These are phyloP conservation scores for Iris pallida DNA, from an alignment of 116 monocot genomes.

Conservation along the genomic window DNA sequence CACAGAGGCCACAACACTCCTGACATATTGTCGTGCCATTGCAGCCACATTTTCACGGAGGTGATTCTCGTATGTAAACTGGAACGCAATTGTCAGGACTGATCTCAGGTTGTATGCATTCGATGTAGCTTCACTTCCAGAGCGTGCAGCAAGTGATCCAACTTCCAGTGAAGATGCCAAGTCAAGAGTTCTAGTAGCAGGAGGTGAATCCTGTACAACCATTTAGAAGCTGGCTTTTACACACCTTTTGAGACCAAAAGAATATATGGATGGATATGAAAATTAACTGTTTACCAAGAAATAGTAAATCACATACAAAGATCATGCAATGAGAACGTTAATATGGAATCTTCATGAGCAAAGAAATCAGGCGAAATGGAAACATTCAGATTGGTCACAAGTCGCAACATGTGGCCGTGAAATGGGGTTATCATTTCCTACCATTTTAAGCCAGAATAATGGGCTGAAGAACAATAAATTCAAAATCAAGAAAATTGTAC, in stretches of 20 bases:
- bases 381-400: too few relatives aligned
- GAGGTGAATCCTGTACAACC: constrained; percentile 43
- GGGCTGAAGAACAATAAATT: too few relatives aligned
- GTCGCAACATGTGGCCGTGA: too few relatives aligned
- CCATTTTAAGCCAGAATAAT: too few relatives aligned
- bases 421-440: too few relatives aligned
- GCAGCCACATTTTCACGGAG: constrained; percentile 72
- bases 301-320: too few relatives aligned
- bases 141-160: constrained; percentile 35
- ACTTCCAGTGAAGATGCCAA: constrained; percentile 83
- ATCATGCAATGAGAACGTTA: too few relatives aligned
- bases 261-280: background rate
- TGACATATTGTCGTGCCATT: constrained; percentile 89
- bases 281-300: too few relatives aligned
- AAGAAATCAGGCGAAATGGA: too few relatives aligned
- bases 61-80: constrained; percentile 80
- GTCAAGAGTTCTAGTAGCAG: constrained; percentile 70
- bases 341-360: too few relatives aligned
- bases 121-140: constrained; percentile 22
- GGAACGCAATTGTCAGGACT: constrained; percentile 94
- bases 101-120: constrained; percentile 53
- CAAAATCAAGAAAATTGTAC: too few relatives aligned
- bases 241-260: background rate
- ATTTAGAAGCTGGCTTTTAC: background rate
- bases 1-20: constrained; percentile 79